Conservation (phyloP, 495 filamentous ascomycete species). For the Letharia columbiana region DNA sequence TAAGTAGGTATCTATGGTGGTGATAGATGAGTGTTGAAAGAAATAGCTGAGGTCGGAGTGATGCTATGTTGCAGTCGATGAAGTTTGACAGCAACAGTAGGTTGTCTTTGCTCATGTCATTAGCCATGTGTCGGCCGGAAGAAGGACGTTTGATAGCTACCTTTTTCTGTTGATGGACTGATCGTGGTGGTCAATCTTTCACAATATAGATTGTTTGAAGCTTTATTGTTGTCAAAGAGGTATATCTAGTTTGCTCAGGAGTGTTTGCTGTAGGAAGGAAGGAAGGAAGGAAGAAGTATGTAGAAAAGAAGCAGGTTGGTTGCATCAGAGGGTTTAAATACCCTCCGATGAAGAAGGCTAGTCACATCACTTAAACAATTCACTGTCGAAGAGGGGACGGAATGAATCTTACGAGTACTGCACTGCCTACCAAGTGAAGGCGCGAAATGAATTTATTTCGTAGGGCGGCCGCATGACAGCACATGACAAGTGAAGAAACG, state of each 20-base stretch:
- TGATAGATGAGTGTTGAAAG: neutral
- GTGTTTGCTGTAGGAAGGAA: constrained; percentile 1
- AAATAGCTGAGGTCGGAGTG: neutral
- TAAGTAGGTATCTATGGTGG: too few species aligned
- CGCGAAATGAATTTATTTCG: neutral
- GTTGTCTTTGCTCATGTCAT: neutral
- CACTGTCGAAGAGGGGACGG: neutral
- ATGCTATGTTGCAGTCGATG: neutral
- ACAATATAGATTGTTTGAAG: constrained; percentile 1
- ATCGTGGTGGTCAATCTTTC: neutral
- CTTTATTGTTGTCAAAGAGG: constrained; percentile 1
- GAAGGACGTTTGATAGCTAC: constrained; percentile 3
- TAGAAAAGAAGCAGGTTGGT: constrained; percentile 11
- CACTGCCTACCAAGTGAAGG: neutral
- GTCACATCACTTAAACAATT: constrained; percentile 3
- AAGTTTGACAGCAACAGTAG: neutral
- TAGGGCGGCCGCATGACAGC: neutral
- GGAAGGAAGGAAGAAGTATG: neutral
- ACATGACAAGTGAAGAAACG: neutral
- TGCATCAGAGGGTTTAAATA: constrained; percentile 16
- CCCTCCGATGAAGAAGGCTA: neutral
- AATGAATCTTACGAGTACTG: neutral
- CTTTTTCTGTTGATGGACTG: neutral
- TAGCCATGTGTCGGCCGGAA: neutral
- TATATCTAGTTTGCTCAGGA: constrained; percentile 1